phyloP scores from a whole-genome alignment of 2,329 filamentous ascomycete genomes.

The Colletotrichum caudatum region DNA sequence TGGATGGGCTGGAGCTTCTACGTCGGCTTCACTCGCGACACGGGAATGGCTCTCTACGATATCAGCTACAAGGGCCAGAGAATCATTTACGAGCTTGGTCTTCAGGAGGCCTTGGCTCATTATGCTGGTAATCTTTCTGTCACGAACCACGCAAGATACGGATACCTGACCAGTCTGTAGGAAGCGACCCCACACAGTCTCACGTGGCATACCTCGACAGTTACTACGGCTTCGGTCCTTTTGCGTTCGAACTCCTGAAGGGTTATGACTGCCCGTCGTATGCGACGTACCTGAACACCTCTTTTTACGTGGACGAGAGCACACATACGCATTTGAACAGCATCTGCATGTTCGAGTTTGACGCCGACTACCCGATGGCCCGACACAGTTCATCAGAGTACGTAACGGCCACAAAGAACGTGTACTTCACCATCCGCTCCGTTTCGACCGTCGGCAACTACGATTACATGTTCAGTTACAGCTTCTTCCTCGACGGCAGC shows the following conservation, averaged over 20 bases:
- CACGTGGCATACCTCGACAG: constrained; percentile 59
- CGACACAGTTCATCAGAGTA: constrained; percentile 58
- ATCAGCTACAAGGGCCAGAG: constrained; percentile 66
- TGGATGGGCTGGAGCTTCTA: constrained; percentile 68
- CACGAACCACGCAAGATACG: constrained; percentile 63
- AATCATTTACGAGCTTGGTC: constrained; percentile 66
- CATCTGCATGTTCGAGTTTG: constrained; percentile 68
- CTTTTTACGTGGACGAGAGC: constrained; percentile 58
- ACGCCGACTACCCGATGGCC: constrained; percentile 61
- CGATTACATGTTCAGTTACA: constrained; percentile 64
- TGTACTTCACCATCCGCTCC: constrained; percentile 58
- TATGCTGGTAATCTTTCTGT: constrained; percentile 61
- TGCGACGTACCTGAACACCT: constrained; percentile 62
- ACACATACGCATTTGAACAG: constrained; percentile 60
- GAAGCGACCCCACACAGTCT: constrained; percentile 64
- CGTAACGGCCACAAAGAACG: constrained; percentile 61
- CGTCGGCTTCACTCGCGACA: constrained; percentile 61
- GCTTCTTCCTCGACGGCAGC: constrained; percentile 64
- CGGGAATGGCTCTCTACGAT: constrained; percentile 63
- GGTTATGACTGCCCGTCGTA: constrained; percentile 66
- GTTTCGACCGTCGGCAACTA: constrained; percentile 67
- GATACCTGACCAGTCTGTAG: constrained; percentile 40
- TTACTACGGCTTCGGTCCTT: constrained; percentile 61
- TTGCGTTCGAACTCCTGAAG: constrained; percentile 57
- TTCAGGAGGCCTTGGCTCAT: constrained; percentile 71